phyloP scores from a whole-genome alignment of 108 stramenopile species.

The Thalassiosira profunda region DNA sequence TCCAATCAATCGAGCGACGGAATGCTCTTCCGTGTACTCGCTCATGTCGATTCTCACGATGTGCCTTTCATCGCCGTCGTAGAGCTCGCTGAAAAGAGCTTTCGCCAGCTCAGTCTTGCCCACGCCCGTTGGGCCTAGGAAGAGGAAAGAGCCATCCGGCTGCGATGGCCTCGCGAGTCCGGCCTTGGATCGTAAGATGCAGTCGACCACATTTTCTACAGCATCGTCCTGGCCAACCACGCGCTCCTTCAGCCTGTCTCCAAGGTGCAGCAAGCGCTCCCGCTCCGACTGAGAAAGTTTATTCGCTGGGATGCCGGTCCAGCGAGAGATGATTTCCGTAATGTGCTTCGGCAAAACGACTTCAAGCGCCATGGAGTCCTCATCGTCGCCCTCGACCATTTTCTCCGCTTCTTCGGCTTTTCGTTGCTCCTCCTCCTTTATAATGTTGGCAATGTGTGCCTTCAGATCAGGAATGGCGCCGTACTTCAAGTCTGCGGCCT shows the following conservation, averaged over 20 bases:
- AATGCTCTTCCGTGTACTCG: slow-evolving; percentile 96
- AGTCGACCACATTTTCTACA: slow-evolving; percentile 90
- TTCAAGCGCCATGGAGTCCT: slow-evolving; percentile 75
- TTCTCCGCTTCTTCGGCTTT: slow-evolving; percentile 31
- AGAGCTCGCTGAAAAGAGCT: slow-evolving; percentile 92
- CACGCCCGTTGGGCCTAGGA: slow-evolving; percentile 94
- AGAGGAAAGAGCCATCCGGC: slow-evolving; percentile 94
- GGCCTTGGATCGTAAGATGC: slow-evolving; percentile 92
- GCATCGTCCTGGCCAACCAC: slow-evolving; percentile 97
- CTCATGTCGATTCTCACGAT: slow-evolving; percentile 98
- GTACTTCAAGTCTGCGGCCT: slow-evolving; percentile 96
- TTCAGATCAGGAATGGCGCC: slow-evolving; percentile 84
- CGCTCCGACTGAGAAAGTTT: slow-evolving; percentile 93
- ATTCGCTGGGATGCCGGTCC: slow-evolving; percentile 94
- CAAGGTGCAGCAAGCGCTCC: slow-evolving; percentile 94
- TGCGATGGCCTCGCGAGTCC: slow-evolving; percentile 91
- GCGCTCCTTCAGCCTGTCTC: slow-evolving; percentile 80
- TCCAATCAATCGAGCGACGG: slow-evolving; percentile 93
- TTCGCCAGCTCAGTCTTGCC: slow-evolving; percentile 98
- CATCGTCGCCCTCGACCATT: slow-evolving; percentile 60
- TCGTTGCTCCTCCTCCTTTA: slow-evolving; percentile 54
- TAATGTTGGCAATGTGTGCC: slow-evolving; percentile 68
- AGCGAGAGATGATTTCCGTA: slow-evolving; percentile 90
- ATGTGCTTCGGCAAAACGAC: slow-evolving; percentile 97
- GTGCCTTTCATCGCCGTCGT: slow-evolving; percentile 90